phyloP scores from a whole-genome alignment of 768 basidiomycete genomes.

The Mycena filopes region DNA sequence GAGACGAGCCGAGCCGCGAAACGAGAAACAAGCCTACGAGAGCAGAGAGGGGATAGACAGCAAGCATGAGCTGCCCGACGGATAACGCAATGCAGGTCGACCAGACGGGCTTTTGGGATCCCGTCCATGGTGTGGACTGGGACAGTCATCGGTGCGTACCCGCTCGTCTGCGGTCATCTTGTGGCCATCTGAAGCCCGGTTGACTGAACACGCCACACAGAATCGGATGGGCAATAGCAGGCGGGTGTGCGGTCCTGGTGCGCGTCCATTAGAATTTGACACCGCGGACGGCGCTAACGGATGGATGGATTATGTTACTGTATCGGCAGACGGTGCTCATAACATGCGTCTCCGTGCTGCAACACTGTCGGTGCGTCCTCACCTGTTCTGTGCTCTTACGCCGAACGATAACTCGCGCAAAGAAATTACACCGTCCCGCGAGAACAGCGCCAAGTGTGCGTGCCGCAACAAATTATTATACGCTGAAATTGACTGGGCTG shows the following conservation, averaged over 20 bases:
- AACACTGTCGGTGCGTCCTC: slow-evolving; percentile 14
- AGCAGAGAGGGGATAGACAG: too few species aligned
- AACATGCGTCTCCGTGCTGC: slow-evolving; percentile 23
- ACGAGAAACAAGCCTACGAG: too few species aligned
- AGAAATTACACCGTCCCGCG: slow-evolving; percentile 78
- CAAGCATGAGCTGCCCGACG: slow-evolving; percentile 50
- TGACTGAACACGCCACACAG: slow-evolving; percentile 49
- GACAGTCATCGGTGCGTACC: slow-evolving; percentile 40
- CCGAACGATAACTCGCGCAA: neutral
- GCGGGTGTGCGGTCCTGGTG: slow-evolving; percentile 67
- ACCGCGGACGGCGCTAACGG: too few species aligned
- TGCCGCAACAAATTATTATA: slow-evolving; percentile 21
- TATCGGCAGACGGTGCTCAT: slow-evolving; percentile 21
- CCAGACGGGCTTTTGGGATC: slow-evolving; percentile 72
- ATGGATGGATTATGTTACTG: neutral
- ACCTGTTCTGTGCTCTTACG: neutral
- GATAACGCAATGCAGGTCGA: slow-evolving; percentile 62
- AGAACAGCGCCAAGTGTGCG: slow-evolving; percentile 86
- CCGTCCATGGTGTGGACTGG: slow-evolving; percentile 61
- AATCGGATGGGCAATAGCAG: slow-evolving; percentile 81
- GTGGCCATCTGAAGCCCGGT: too few species aligned
- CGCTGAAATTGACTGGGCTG: slow-evolving; percentile 7
- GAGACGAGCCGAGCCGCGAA: too few species aligned
- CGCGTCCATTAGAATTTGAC: slow-evolving; percentile 25
- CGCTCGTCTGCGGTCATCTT: neutral